Conservation (phyloP, 495 filamentous ascomycete species). For the Aspergillus cavernicola region DNA sequence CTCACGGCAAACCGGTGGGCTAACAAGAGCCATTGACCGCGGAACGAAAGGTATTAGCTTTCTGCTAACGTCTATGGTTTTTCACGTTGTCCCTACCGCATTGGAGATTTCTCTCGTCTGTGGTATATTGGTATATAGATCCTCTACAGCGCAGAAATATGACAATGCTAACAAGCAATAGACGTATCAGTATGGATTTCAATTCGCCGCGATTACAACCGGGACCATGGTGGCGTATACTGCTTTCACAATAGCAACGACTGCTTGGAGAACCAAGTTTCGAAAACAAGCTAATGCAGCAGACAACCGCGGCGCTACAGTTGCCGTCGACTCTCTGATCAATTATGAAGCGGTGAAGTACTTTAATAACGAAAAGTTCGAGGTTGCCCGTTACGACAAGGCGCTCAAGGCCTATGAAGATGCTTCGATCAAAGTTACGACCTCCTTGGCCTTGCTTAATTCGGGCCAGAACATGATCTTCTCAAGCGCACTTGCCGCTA, state of each 20-base stretch:
- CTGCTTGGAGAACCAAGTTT: slow-evolving; percentile 95
- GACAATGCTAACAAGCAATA: slow-evolving; percentile 33
- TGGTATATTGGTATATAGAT: slow-evolving; percentile 63
- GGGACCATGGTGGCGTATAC: slow-evolving; percentile 90
- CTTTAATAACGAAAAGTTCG: slow-evolving; percentile 97
- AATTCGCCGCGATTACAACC: slow-evolving; percentile 89
- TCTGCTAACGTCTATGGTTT: slow-evolving; percentile 94
- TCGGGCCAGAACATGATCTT: slow-evolving; percentile 99
- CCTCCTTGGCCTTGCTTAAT: slow-evolving; percentile 88
- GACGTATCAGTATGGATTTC: slow-evolving; percentile 89
- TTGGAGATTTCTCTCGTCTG: slow-evolving; percentile 94
- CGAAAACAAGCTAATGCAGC: slow-evolving; percentile 90
- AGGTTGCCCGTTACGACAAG: slow-evolving; percentile 84
- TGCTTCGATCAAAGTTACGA: slow-evolving; percentile 93
- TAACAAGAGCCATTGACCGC: slow-evolving; percentile 92
- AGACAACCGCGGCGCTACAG: slow-evolving; percentile 91
- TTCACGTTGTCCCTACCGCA: slow-evolving; percentile 91
- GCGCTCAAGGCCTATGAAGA: slow-evolving; percentile 84
- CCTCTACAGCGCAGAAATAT: background rate
- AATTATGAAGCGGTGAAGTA: slow-evolving; percentile 99
- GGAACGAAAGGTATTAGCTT: slow-evolving; percentile 99
- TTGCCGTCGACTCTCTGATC: slow-evolving; percentile 93
- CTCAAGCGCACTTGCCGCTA: slow-evolving; percentile 86
- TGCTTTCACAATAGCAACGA: slow-evolving; percentile 91
- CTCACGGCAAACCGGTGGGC: slow-evolving; percentile 85